Evolutionary conservation across 306 rosid species (phyloP).

Genomic region (Alnus rubra): DNA sequence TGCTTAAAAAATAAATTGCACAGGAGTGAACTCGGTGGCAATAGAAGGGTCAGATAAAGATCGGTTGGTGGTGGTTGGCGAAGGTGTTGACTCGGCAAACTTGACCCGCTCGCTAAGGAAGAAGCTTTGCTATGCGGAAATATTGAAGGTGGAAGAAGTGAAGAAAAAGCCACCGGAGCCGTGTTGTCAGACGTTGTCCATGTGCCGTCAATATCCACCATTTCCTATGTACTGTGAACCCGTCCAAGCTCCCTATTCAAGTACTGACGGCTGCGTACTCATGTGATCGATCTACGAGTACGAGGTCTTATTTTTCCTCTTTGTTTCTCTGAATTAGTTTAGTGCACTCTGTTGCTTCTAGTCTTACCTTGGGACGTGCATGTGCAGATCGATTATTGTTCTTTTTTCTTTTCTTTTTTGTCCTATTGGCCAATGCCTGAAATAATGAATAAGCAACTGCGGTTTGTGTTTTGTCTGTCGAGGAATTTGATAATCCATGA

Average conservation of each 20-base stretch:
- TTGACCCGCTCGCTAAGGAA: slow-evolving; percentile 20
- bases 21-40: slow-evolving; percentile 45
- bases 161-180: background rate
- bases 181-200: too few species aligned
- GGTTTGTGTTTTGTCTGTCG: background rate
- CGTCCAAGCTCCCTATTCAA: background rate
- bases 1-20: background rate
- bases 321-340: background rate
- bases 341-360: too few species aligned
- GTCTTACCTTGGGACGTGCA: too few species aligned
- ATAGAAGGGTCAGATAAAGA: slow-evolving; percentile 34
- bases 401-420: too few species aligned
- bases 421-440: too few species aligned
- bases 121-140: slow-evolving; percentile 14
- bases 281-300: background rate
- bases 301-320: background rate
- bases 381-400: too few species aligned
- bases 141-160: slow-evolving; percentile 21
- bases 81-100: slow-evolving; percentile 10
- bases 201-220: background rate
- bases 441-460: too few species aligned
- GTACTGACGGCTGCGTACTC: background rate
- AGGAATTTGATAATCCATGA: background rate
- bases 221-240: background rate
- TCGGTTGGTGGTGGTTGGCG: slow-evolving; percentile 37